phyloP scores from a whole-genome alignment of 2,329 filamentous ascomycete genomes.

The Leptographium wingfieldii region DNA sequence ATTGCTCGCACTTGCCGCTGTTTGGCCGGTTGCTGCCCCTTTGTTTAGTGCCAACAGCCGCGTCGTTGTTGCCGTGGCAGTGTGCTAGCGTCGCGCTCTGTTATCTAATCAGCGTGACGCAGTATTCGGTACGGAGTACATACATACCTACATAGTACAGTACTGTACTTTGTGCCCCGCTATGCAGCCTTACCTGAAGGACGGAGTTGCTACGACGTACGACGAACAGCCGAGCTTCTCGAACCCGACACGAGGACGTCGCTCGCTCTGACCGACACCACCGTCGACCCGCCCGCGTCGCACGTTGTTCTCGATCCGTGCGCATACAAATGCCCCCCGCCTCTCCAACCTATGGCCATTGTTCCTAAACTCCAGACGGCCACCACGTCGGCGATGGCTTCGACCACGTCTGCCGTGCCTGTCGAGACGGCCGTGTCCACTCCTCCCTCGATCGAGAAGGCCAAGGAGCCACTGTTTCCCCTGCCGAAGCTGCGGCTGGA shows the following conservation, averaged over 20 bases:
- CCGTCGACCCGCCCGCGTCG: no score
- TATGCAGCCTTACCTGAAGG: background rate
- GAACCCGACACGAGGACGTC: no score
- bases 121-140: no score
- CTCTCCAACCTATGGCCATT: background rate
- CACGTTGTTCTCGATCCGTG: background rate
- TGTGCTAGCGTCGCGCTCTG: background rate
- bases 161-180: background rate
- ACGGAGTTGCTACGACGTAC: no score
- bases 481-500: conserved; percentile 47
- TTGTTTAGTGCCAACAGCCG: background rate
- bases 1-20: background rate
- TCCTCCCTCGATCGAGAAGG: background rate
- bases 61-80: conserved; percentile 1
- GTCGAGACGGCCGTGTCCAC: background rate
- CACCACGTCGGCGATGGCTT: background rate
- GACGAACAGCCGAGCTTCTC: no score
- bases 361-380: background rate
- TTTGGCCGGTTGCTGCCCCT: background rate
- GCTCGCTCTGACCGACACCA: no score
- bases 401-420: background rate
- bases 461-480: conserved; percentile 19
- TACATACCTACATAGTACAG: background rate
- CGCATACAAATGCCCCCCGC: background rate
- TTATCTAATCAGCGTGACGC: background rate